Base-by-base conservation (phyloP, 805 yeast genomes). In the Saturnispora gosingensis region DNA sequence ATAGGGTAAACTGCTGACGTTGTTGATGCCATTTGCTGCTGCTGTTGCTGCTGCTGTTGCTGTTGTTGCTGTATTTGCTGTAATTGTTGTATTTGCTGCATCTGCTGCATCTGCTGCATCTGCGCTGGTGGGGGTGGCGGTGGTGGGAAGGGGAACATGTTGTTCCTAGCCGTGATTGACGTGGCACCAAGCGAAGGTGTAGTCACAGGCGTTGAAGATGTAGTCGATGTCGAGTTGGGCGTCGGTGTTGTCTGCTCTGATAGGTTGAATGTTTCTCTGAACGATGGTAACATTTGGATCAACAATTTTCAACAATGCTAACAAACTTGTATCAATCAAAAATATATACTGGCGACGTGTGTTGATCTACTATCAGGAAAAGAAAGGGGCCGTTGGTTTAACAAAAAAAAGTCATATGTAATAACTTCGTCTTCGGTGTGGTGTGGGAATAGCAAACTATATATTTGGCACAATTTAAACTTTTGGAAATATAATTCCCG, bases 171-270 rank as follows among this genome's bases (percentile, higher is more conserved):
- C 20, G 48, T 34, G n/a, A 30, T n/a, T 4, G 32, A 35, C 15
- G 18, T 35, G 25, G 42, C n/a, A 5, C 30, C 48, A 22, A 32
- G 27, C 15, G 40, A 34, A 5, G 40, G 42, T 18, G 40, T 38
- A 15, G 28, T 45, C 25, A 46, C 5, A 10, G 43, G 20, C 18
- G 49, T 36, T 15, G 38, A 27, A n/a, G 36, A 18, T 28, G 49
- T 24, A 18, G 46, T 36, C 42, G 53, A n/a, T 39, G 45, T 18
- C 46, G 55, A 22, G 43, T 40, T 45, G 34, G 54, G 16, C 38
- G 44, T 36, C 43, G 51, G 28, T 51, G 38, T 15, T 35, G 36
- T 46, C 34, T 36, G 42, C 32, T 36, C 27, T 27, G 45, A 47
- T 27, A 36, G 20, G 16, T 28, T 28, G 39, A 48, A 48, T 22